A percentile compares a stretch with the other conserved stretches of the same genome.
phyloP scores from a whole-genome alignment of 345 rosid genomes.

The Citrus trifoliata region DNA sequence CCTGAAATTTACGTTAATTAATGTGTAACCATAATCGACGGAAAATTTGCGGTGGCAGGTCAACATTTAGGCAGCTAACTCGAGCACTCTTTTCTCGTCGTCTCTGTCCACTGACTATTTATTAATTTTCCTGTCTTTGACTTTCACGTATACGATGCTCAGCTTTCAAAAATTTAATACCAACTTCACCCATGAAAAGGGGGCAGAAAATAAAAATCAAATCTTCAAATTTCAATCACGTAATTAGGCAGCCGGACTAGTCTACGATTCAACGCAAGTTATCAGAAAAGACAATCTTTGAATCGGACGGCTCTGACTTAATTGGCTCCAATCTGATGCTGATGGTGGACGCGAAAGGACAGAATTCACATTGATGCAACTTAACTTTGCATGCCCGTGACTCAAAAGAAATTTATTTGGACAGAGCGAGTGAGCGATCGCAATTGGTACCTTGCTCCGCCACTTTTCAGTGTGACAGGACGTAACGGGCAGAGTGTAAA shows the following conservation, averaged over 20 bases:
- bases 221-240: neutral
- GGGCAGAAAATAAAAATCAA: neutral
- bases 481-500: neutral
- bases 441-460: neutral
- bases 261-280: too few relatives aligned
- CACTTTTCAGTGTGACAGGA: neutral
- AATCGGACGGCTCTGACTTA: too few relatives aligned
- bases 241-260: neutral
- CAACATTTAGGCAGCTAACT: constrained; percentile 29
- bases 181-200: too few relatives aligned
- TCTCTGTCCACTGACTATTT: neutral
- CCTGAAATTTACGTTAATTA: neutral
- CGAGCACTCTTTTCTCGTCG: neutral
- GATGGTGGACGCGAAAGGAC: too few relatives aligned
- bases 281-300: too few relatives aligned
- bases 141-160: neutral
- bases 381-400: too few relatives aligned
- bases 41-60: constrained; percentile 18
- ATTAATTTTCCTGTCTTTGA: constrained; percentile 22
- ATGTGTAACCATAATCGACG: neutral
- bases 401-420: too few relatives aligned
- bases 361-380: too few relatives aligned
- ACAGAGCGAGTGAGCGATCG: neutral
- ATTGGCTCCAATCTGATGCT: too few relatives aligned
- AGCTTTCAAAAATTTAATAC: neutral